Evolutionary conservation across 805 yeast genomes (phyloP).

Genomic region (Metschnikowia picachoensis): DNA sequence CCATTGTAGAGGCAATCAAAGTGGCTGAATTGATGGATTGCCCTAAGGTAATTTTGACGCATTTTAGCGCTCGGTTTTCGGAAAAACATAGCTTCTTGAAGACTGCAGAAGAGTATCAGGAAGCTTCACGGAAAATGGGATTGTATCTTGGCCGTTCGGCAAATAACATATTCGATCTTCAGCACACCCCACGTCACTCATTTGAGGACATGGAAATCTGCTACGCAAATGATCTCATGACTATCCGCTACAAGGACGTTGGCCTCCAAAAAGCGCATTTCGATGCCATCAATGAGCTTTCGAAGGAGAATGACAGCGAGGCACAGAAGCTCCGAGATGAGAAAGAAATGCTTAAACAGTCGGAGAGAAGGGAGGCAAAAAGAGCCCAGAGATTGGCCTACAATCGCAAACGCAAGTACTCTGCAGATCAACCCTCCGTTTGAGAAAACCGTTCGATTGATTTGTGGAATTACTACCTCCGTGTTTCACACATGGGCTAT

Average conservation of each 20-base stretch:
- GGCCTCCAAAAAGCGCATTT: constrained; percentile 25
- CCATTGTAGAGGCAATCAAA: constrained; percentile 79
- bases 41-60: constrained; percentile 71
- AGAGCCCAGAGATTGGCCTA: constrained; percentile 27
- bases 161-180: constrained; percentile 25
- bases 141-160: constrained; percentile 25
- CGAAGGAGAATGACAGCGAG: constrained; percentile 12
- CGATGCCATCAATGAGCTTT: constrained; percentile 25
- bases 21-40: constrained; percentile 73
- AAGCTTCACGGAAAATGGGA: constrained; percentile 22
- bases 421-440: background rate
- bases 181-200: constrained; percentile 1
- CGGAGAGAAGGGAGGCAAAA: constrained; percentile 35
- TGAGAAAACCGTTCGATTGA: too few relatives aligned
- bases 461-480: too few relatives aligned
- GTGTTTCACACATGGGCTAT: too few relatives aligned
- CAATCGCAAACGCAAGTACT: constrained; percentile 9
- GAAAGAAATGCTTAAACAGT: constrained; percentile 23
- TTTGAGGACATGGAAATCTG: constrained; percentile 35
- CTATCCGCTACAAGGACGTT: constrained; percentile 25
- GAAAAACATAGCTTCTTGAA: constrained; percentile 31
- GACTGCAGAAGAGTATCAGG: constrained; percentile 21
- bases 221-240: constrained; percentile 41
- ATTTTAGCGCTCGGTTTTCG: constrained; percentile 83
- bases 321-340: constrained; percentile 22